These are phyloP conservation scores for Aspergillus indologenus DNA, from an alignment of 495 filamentous ascomycete genomes.

Conservation along the genomic window DNA sequence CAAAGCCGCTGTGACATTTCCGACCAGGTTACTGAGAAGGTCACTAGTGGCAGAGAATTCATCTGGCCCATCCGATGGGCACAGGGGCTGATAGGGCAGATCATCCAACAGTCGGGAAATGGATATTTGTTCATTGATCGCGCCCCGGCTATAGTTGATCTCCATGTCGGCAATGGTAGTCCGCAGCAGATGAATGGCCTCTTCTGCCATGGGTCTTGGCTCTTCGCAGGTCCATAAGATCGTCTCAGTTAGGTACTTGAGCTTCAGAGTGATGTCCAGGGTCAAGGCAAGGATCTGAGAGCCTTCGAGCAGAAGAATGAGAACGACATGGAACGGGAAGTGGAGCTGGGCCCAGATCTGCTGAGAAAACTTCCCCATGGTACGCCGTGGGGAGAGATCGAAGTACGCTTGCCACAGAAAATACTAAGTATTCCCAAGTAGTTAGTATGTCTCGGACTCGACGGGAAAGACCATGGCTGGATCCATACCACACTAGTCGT, in stretches of 20 bases:
- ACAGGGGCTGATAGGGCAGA: conserved; percentile 32
- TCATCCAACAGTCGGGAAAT: conserved; percentile 34
- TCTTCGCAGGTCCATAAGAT: conserved; percentile 41
- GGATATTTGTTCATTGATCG: conserved; percentile 31
- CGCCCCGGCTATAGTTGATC: conserved; percentile 38
- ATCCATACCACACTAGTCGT: conserved; percentile 46
- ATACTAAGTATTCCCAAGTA: conserved; percentile 49
- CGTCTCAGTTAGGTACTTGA: conserved; percentile 38
- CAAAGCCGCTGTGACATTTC: conserved; percentile 42
- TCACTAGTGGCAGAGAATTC: conserved; percentile 26
- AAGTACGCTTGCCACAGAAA: conserved; percentile 71
- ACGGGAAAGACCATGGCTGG: conserved; percentile 22
- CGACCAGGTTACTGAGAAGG: conserved; percentile 31
- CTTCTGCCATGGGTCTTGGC: conserved; percentile 27
- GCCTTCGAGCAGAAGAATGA: conserved; percentile 63
- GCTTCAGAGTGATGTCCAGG: conserved; percentile 39
- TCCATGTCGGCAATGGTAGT: conserved; percentile 44
- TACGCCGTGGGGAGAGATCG: conserved; percentile 47
- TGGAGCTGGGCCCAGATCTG: conserved; percentile 65
- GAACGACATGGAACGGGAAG: conserved; percentile 65
- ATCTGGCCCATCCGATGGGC: conserved; percentile 19
- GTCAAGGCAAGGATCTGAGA: conserved; percentile 42
- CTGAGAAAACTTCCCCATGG: conserved; percentile 51
- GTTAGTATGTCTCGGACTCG: conserved; percentile 15
- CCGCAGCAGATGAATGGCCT: conserved; percentile 32